Base-by-base conservation (phyloP, 2,329 filamentous ascomycete genomes). In the Fusarium virguliforme region DNA sequence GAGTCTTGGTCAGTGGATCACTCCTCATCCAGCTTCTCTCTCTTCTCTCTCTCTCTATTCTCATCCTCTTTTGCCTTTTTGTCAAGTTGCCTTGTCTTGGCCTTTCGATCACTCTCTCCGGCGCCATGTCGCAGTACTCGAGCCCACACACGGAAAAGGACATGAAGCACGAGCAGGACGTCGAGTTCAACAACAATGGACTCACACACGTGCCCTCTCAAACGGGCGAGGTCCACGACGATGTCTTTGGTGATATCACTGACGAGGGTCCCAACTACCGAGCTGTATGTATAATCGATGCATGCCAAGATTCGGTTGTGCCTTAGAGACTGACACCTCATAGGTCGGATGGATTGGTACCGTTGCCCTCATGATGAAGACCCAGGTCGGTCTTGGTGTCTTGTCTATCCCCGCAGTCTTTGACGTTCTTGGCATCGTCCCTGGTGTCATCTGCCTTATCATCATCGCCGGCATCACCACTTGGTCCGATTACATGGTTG, bases 401-500 rank as follows among this genome's bases (percentile, higher is more conserved):
- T 77, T 87, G 22, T 85, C 85, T 1, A 85, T 87, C 37, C 85
- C 85, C 2, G 71, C 76, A 5, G 80, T 82, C 0, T 85, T 86
- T 65, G 78, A 87, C 62, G 78, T 78, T 4, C 78, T 87, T 7
- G 85, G 85, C 8, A 77, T 86, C 37, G 78, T 85, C 8, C 85
- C 85, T 0, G 85, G 85, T 12, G 75, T 86, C 9, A 82, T 86
- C 30, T 80, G 81, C 41, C 76, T 87, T 4, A 54, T 81, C 3
- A 61, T 73, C 7, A 81, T 86, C 48, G 83, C 79, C 3, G 67
- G 41, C 26, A 84, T 86, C 68, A 86, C 84, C 0, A 85, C 82
- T 0, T 86, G 85, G 85, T 85, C 84, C 5, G 80, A 81, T 62
- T 85, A 84, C 65, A 84, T 85, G 32, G 78, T 86, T 7, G 85